These are phyloP conservation scores for Coemansia sp. DNA, from an alignment of 192 early-diverging fungal genomes.

Conservation along the genomic window DNA sequence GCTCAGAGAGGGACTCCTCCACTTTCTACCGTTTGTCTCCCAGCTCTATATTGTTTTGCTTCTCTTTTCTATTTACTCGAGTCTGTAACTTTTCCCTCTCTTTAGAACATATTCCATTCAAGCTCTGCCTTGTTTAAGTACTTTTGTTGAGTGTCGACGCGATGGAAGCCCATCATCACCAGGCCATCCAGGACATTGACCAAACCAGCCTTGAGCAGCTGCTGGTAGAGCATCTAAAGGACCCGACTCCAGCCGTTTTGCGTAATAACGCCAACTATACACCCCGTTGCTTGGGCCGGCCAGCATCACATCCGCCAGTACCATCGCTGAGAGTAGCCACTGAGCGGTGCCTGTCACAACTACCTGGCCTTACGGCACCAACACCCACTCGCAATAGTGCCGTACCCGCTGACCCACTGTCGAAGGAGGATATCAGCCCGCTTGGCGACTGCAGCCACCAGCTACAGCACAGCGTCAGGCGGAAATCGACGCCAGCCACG, in stretches of 20 bases:
- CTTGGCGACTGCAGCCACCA: not conserved
- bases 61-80: not conserved
- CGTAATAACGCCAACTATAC: not conserved
- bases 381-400: not conserved
- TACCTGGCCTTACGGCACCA: not conserved
- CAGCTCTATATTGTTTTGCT: slow-evolving; percentile 11
- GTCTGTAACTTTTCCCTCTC: not conserved
- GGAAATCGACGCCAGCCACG: not conserved
- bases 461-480: slow-evolving; percentile 2
- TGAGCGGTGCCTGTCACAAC: slow-evolving; percentile 12
- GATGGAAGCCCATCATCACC: slow-evolving; percentile 11
- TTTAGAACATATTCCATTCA: slow-evolving; percentile 5
- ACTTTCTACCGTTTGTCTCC: not conserved
- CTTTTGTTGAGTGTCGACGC: not conserved
- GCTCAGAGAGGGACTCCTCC: slow-evolving; percentile 5
- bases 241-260: slow-evolving; percentile 33
- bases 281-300: not conserved
- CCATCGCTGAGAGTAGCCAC: not conserved
- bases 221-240: slow-evolving; percentile 19
- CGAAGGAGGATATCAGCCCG: slow-evolving; percentile 26
- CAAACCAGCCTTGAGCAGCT: slow-evolving; percentile 28
- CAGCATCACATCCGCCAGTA: not conserved
- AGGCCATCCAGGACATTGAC: slow-evolving; percentile 19
- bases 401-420: slow-evolving; percentile 11
- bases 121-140: not conserved